Base-by-base conservation (phyloP, 495 filamentous ascomycete genomes). In the Halenospora varia region DNA sequence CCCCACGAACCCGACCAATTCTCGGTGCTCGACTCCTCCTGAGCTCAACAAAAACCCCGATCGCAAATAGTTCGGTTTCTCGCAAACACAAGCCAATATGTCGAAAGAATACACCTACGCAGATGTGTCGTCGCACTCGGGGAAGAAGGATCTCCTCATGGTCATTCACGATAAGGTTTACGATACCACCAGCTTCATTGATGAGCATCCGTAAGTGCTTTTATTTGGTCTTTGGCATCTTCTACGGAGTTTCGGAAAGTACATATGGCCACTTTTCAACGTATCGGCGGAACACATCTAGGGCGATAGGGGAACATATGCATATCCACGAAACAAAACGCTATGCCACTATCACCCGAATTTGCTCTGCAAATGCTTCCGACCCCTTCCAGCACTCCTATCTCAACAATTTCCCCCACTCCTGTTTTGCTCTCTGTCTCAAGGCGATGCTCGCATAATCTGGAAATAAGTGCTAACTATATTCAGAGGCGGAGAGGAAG, bases 81-180 rank as follows among this genome's bases (percentile, higher is more conserved):
- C 6, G 29, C 29, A 35, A 4, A 35, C 29, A n/a, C n/a, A n/a
- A n/a, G 24, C 51, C 55, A 87, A 71, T 67, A 90, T 90, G 87
- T 80, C 86, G 63, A 72, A 77, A 59, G 81, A 89, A 72, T 81
- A 86, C 75, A 96, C 92, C 55, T 90, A 88, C 76, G 75, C 84
- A 63, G 90, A 97, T 65, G 84, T 97, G 70, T 79, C 88, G 59
- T 82, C 80, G 69, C 95, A 99, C 79, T 88, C 85, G 75, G 86
- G 84, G 69, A 97, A 97, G 86, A 97, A 97, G 83, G 91, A 97
- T 70, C 80, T 96, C 48, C 95, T 82, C 76, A 62, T 97, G 61
- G 87, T 97, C 55, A 81, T 97, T 66, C 90, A 97, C 79, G 93
- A 97, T 73, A 93, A 95, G 78, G 87, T 99, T 73, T 99, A 97